These are phyloP conservation scores for Paramecium octaurelia DNA, from an alignment of 73 alveolate genomes.

Conservation along the genomic window DNA sequence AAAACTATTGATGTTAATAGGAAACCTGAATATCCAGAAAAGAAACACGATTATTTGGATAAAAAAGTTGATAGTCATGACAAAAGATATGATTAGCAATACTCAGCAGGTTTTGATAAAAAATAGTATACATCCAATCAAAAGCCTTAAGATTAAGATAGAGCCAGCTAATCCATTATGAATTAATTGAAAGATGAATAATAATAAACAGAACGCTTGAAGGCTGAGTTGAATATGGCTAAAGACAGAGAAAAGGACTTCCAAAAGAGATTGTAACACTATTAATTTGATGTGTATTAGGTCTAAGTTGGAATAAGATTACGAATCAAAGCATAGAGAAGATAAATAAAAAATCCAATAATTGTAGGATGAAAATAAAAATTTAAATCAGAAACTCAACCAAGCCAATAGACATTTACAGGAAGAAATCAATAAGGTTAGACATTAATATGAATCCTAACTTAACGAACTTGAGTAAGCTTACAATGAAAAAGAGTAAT, in stretches of 20 bases:
- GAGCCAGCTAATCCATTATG: background rate
- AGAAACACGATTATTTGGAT: background rate
- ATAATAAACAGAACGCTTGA: background rate
- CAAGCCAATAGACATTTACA: background rate
- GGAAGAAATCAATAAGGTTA: background rate
- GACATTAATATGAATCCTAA: background rate
- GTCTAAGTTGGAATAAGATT: background rate
- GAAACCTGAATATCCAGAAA: background rate
- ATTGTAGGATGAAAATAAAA: background rate
- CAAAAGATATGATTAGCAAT: background rate
- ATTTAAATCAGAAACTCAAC: background rate
- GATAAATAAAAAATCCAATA: background rate
- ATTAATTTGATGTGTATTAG: background rate
- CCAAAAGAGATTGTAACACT: background rate
- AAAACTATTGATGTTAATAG: background rate
- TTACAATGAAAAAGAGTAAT: background rate
- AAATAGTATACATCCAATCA: background rate
- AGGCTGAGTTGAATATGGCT: background rate
- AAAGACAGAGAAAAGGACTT: conserved; percentile 18
- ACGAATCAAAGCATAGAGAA: background rate
- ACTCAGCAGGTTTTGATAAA: conserved; percentile 44
- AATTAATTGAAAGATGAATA: background rate
- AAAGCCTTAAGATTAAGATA: background rate
- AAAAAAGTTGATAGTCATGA: background rate
- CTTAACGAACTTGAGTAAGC: background rate